A percentile compares a stretch with the other conserved stretches of the same genome.
phyloP scores from a whole-genome alignment of 306 rosid species.

The Vigna nakashimae region DNA sequence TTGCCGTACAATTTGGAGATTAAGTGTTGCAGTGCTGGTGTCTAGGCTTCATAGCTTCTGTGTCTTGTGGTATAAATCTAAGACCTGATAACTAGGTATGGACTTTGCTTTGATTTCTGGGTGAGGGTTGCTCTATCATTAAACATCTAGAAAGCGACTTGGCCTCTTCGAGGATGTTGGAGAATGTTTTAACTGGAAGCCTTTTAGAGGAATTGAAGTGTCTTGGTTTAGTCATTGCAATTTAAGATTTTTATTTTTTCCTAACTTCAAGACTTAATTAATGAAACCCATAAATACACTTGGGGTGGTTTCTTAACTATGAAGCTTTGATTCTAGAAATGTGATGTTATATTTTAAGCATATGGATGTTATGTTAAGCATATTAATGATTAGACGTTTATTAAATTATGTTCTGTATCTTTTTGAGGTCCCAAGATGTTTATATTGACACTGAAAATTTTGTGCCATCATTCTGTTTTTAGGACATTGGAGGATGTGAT shows the following conservation, averaged over 20 bases:
- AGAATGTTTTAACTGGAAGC: constrained; percentile 53
- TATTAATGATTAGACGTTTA: constrained; percentile 50
- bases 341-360: constrained; percentile 33
- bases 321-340: constrained; percentile 60
- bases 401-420: constrained; percentile 58
- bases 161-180: constrained; percentile 54
- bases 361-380: constrained; percentile 16
- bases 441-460: constrained; percentile 57
- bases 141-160: constrained; percentile 54
- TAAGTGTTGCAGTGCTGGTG: too few relatives aligned
- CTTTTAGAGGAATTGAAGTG: constrained; percentile 50
- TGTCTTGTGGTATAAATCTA: constrained; percentile 59
- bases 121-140: constrained; percentile 57
- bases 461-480: constrained; percentile 49
- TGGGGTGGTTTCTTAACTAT: constrained; percentile 50
- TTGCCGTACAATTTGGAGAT: too few relatives aligned
- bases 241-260: constrained; percentile 57
- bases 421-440: constrained; percentile 52
- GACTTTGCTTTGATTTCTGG: constrained; percentile 54
- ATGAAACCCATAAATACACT: constrained; percentile 55
- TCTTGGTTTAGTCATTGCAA: constrained; percentile 51
- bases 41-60: neutral
- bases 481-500: constrained; percentile 99
- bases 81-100: constrained; percentile 62
- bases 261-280: constrained; percentile 57